These are phyloP conservation scores for Leucosporidium yakuticum DNA, from an alignment of 768 basidiomycete species.

Conservation along the genomic window DNA sequence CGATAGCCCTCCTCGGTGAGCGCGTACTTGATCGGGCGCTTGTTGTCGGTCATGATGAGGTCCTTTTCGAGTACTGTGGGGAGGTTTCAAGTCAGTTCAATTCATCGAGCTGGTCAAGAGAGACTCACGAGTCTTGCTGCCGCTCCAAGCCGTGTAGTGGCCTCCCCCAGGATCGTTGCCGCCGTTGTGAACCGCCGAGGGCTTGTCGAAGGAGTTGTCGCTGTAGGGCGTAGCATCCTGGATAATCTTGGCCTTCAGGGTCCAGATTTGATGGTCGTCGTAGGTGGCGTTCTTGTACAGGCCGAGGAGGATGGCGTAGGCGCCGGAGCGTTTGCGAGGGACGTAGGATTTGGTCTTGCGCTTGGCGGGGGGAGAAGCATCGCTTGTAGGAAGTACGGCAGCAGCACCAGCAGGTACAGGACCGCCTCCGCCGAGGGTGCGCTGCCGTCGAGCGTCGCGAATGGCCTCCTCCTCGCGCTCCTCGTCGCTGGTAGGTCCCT, in stretches of 20 bases:
- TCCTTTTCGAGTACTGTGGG: neutral
- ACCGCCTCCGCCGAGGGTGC: too few species aligned
- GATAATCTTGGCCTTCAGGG: slow-evolving; percentile 10
- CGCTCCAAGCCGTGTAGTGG: slow-evolving; percentile 23
- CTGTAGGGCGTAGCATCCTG: neutral
- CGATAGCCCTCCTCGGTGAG: slow-evolving; percentile 17
- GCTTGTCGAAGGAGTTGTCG: slow-evolving; percentile 14
- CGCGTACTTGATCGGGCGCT: slow-evolving; percentile 7
- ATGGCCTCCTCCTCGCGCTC: neutral
- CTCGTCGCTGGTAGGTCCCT: neutral
- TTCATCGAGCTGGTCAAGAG: too few species aligned
- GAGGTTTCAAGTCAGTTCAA: neutral
- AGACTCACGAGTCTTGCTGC: slow-evolving; percentile 15
- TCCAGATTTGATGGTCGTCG: slow-evolving; percentile 10
- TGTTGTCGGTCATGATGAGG: slow-evolving; percentile 11
- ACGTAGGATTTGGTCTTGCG: slow-evolving; percentile 23
- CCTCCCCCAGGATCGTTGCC: neutral
- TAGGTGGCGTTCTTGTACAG: slow-evolving; percentile 16
- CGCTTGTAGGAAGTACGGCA: neutral
- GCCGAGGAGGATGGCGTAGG: slow-evolving; percentile 31
- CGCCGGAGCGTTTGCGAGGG: slow-evolving; percentile 14
- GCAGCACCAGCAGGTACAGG: too few species aligned
- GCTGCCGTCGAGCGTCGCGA: neutral
- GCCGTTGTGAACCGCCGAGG: slow-evolving; percentile 2
- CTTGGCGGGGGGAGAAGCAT: slow-evolving; percentile 2